phyloP scores from a whole-genome alignment of 129 eudicot genomes.

The Centella asiatica region DNA sequence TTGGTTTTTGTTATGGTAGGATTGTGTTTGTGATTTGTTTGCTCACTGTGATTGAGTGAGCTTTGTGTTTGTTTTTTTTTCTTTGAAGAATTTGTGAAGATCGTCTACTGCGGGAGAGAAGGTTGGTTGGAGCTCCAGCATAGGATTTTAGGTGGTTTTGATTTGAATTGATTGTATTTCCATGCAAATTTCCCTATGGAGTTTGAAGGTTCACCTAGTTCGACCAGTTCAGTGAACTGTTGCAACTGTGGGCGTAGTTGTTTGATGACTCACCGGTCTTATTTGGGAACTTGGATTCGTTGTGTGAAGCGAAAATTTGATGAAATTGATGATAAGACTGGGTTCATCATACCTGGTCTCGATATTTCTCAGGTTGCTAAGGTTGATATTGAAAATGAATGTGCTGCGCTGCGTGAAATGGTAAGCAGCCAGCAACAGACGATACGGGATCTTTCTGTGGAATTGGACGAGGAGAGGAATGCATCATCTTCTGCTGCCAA shows the following conservation, averaged over 20 bases:
- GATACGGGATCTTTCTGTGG: constrained; percentile 51
- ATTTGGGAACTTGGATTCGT: constrained; percentile 49
- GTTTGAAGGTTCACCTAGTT: constrained; percentile 31
- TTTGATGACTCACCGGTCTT: constrained; percentile 29
- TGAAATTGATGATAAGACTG: constrained; percentile 37
- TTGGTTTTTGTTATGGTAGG: constrained; percentile 14
- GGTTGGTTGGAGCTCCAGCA: constrained; percentile 5
- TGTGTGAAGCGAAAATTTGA: constrained; percentile 63
- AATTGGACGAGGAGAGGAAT: constrained; percentile 80
- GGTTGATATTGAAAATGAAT: constrained; percentile 76
- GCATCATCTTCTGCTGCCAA: constrained; percentile 88
- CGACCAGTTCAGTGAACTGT: constrained; percentile 45
- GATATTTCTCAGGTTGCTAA: constrained; percentile 54
- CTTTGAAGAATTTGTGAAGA: background rate
- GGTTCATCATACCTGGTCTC: constrained; percentile 52
- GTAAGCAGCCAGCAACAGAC: constrained; percentile 63
- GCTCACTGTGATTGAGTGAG: constrained; percentile 18
- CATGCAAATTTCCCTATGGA: constrained; percentile 38
- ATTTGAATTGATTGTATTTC: background rate
- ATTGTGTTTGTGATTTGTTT: constrained; percentile 17
- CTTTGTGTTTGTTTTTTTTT: background rate
- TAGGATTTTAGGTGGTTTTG: background rate
- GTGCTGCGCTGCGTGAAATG: constrained; percentile 64
- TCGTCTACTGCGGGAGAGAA: background rate
- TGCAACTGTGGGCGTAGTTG: constrained; percentile 56